These are phyloP conservation scores for Claviceps lovelessii DNA, from an alignment of 2,329 filamentous ascomycete genomes.

Conservation along the genomic window DNA sequence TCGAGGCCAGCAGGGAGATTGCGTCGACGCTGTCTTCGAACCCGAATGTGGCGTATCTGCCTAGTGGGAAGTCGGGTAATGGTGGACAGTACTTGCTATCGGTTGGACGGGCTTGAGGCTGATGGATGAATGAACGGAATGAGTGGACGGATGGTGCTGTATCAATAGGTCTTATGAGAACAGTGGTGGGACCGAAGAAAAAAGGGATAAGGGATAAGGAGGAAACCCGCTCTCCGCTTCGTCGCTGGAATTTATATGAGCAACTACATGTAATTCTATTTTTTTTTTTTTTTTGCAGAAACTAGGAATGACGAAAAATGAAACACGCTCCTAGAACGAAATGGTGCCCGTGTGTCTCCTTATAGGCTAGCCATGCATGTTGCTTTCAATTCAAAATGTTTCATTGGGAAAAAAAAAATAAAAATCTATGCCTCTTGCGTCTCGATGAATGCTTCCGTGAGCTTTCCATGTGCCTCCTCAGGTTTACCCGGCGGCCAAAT, in stretches of 20 bases:
- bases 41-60: conserved; percentile 91
- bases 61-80: conserved; percentile 53
- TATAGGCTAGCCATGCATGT: neutral
- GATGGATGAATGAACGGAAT: neutral
- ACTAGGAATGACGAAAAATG: neutral
- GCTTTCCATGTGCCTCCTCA: conserved; percentile 6
- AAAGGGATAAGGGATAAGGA: neutral
- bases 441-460: conserved; percentile 28
- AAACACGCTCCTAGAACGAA: neutral
- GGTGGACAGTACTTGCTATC: conserved; percentile 40
- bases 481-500: conserved; percentile 25
- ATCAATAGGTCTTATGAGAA: conserved; percentile 1
- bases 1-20: conserved; percentile 93
- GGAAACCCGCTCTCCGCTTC: conserved; percentile 2
- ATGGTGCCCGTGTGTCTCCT: neutral
- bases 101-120: conserved; percentile 26
- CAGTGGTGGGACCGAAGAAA: neutral
- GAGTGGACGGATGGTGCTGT: conserved; percentile 5
- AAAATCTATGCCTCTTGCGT: neutral
- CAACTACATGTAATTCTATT: conserved; percentile 23
- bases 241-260: conserved; percentile 11
- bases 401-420: neutral
- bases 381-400: too few relatives aligned
- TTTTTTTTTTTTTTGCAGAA: conserved; percentile 2
- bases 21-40: conserved; percentile 78